Evolutionary conservation across 352 stramenopile species (phyloP), one percentile per base, ranked within the genome.

Genomic region (Phytophthora aleatoria): DNA sequence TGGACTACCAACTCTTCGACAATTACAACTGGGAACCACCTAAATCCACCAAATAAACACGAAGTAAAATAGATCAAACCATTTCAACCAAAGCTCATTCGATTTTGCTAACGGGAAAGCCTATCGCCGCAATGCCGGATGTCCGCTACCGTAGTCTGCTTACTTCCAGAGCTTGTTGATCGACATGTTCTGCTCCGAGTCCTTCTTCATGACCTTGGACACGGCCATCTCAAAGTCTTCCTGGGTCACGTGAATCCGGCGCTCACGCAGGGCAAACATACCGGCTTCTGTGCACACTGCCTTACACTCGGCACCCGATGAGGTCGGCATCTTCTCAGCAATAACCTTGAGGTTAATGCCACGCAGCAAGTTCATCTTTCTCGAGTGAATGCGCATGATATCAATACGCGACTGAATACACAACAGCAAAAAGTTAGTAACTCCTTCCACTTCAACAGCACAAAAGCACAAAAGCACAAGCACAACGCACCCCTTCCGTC

Each of bases 201-300:
- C 97, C 85, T 99, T 99, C 96, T 99, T 99, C 97, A 99, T 99
- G 59, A 99, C 98, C 90, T 99, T 99, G 53, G 93, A 98, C 26
- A 99, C 97, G 10, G 98, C 97, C 97, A 99, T 99, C 79, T 99
- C 97, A 78, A 99, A 99, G 84, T 99, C 97, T 85, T 99, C 97
- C 75, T 99, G 98, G 27, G 98, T 99, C 26, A 99, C 98, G 85
- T 99, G 98, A 53, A 99, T 98, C 60, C 98, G 91, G 65, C 97
- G 90, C 85, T 99, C 98, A 65, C 98, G 87, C 41, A 99, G 78
- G n/a, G 98, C 98, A 88, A 99, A 99, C 98, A 99, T 99, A 50
- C 98, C 98, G 12, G 98, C 98, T 73, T 99, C 98, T 42, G 97
- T 99, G 81, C 98, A 99, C 33, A 99, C 97, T 28, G 97, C 97